Evolutionary conservation across 306 rosid genomes (phyloP), one percentile per base, ranked within the genome.

Genomic region (Neltuma alba): DNA sequence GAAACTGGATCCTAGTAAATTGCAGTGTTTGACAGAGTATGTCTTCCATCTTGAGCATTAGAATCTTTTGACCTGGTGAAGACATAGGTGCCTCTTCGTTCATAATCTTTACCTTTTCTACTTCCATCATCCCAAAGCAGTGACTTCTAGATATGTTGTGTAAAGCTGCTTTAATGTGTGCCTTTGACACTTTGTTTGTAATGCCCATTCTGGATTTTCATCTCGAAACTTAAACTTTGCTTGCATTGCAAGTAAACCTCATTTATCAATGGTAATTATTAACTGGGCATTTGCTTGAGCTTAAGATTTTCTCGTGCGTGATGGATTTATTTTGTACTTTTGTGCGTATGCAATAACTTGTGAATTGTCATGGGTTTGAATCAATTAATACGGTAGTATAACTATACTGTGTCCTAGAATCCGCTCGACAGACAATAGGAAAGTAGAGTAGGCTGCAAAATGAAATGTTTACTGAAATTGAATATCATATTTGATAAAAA

Each of bases 21-120:
- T 93, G 89, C 98, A 96, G 90, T 89, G 88, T 65, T 83, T 96
- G 88, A 96, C 96, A 3, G 99, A 96, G 88, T 93, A 91, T 69
- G 96, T 93, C 40, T 96, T 90, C 87, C 97, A 91, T 78, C 91
- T 91, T 0, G 97, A 93, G 92, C 99, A 96, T 78, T 89, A 83
- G 86, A 76, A 76, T 77, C 76, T 63, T 27, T 28, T 3, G 66
- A 13, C n/a, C n/a, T 60, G 23, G 62, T 34, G 36, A 76, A 79
- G 80, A 80, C n/a, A 50, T 66, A 27, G 25, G 18, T 18, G 10
- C 70, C 52, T 62, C 42, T 40, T 61, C 70, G 52, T 34, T 30
- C 30, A 64, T 30, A 28, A n/a, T 64, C 27, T 38, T 34, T 21
- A 62, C 37, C 7, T 30, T 15, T 61, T 31, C 30, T 0, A 61